Evolutionary conservation across 2,329 filamentous ascomycete species (phyloP), one percentile per base, ranked within the genome.

Genomic region (Rachicladosporium sp.): DNA sequence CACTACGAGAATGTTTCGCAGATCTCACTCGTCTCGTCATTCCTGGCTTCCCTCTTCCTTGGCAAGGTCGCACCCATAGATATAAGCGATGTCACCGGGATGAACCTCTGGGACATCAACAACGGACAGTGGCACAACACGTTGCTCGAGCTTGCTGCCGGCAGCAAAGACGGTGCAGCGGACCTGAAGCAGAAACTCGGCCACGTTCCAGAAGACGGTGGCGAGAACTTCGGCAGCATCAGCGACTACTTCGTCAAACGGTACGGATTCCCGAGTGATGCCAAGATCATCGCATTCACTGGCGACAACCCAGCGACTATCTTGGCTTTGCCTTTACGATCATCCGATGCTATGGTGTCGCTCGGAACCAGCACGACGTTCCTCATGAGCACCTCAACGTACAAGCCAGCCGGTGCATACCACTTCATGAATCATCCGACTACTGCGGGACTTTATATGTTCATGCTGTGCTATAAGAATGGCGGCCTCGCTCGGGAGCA

Each of bases 391-490:
- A 96, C 91, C 4, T 79, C 85, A 11, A 72, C 76, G 52, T 96
- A 94, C 71, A 80, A 80, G 59, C 86, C 91, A 2, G 81, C 95
- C 56, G 83, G 86, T 3, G 76, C 82, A 5, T 94, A 94, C 56
- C 91, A 98, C 67, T 94, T 96, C 70, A 93, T 96, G 75, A 94
- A 95, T 67, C 88, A 96, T 62, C 91, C 91, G 1, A 91, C 87
- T 33, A 93, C 86, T 1, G 68, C 79, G 0, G 86, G 83, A 1
- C 74, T 95, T 44, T 95, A 93, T 73, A 96, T 98, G 91, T 96
- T 98, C 65, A 98, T 98, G 91, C 78, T 98, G 29, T 98, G 91
- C 71, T 98, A 96, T 70, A 96, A 96, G 66, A 98, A 98, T 64
- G 91, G 91, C 50, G 87, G 87, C 2, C 76, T 96, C 1, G 89